These are phyloP conservation scores for Psilocybe cyanescens DNA, from an alignment of 768 basidiomycete species.

Conservation along the genomic window DNA sequence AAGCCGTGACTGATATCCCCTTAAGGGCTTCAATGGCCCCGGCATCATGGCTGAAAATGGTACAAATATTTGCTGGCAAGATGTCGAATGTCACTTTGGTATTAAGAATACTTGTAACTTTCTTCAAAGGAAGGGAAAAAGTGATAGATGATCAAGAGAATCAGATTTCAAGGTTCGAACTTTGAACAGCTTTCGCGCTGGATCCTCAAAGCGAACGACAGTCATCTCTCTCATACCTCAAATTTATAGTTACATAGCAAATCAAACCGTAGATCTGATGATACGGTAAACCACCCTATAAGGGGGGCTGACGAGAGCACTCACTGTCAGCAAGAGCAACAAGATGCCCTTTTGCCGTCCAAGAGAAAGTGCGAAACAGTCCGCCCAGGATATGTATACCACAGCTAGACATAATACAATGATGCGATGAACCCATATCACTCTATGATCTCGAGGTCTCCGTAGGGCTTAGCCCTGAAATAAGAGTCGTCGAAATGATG, in stretches of 20 bases:
- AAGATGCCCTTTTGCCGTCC: not conserved
- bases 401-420: conserved; percentile 2
- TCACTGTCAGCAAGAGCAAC: not conserved
- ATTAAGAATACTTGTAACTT: not conserved
- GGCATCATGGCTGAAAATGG: not conserved
- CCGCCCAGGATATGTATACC: conserved; percentile 3
- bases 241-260: too few relatives aligned
- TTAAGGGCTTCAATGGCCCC: not conserved
- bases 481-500: conserved; percentile 96
- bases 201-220: too few relatives aligned
- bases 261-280: too few relatives aligned
- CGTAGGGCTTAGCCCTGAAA: conserved; percentile 90
- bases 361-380: not conserved
- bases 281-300: too few relatives aligned
- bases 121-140: too few relatives aligned
- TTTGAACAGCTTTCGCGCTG: too few relatives aligned
- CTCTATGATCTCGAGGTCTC: conserved; percentile 74
- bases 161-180: too few relatives aligned
- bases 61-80: not conserved
- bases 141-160: too few relatives aligned
- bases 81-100: not conserved
- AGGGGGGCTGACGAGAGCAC: not conserved
- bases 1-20: conserved; percentile 15
- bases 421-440: conserved; percentile 28
- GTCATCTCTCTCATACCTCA: too few relatives aligned